Base-by-base conservation (phyloP, 75 land plant genomes). In the Gnetum montanum region DNA sequence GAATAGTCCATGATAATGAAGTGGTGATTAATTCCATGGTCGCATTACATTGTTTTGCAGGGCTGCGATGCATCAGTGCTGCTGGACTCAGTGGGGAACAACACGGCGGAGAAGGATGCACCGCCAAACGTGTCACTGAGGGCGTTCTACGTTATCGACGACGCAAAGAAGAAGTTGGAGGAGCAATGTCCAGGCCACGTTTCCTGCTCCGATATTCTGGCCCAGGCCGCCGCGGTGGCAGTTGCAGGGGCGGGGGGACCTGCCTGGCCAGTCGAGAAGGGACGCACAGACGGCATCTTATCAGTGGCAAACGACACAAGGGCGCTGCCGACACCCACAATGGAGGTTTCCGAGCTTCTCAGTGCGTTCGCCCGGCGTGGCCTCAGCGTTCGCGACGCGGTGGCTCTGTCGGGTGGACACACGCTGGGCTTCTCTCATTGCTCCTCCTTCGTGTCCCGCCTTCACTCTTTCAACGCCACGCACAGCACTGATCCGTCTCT, bases 241-340 rank as follows among this genome's bases (percentile, higher is more conserved):
- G 19, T 30, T 58, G 16, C 45, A 20, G 6, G 31, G 34, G 69
- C 67, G 45, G 53, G 72, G 41, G 57, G 48, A 65, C 54, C 59
- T 49, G 3, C 29, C 4, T 82, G 81, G 68, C 8, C 62, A 58
- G 60, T 78, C 35, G 15, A 71, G 64, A 61, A 70, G 63, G 90
- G 90, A 0, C 64, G 91, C 26, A 70, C 78, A 54, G 91, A 86
- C 46, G 87, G 88, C 10, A 55, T 34, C 22, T 50, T 76, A 28
- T 79, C 91, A 52, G 36, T 31, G 53, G 76, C 72, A 10, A 24
- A 61, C 22, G 63, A 63, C 31, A 77, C 70, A 13, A 16, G 4
- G 11, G 44, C 65, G 35, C 65, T 86, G 18, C 90, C 90, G 1
- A 15, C 45, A 3, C 67, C 86, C 19, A 43, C 59, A 49, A 64